Evolutionary conservation across 169 alveolate genomes (phyloP).

Genomic region (Babesia ovata): DNA sequence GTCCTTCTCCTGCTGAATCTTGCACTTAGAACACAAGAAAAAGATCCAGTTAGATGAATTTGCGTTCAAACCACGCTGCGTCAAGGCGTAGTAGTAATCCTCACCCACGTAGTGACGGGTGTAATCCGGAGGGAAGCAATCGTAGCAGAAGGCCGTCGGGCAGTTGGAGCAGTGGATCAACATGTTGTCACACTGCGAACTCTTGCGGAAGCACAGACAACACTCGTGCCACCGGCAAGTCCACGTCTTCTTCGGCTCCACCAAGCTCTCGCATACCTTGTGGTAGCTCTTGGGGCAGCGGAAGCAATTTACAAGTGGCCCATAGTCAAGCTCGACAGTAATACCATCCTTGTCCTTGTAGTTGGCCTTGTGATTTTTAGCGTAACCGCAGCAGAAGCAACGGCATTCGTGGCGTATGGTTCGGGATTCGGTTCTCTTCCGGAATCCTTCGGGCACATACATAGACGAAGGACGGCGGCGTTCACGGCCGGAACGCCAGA

Average conservation of each 20-base stretch:
- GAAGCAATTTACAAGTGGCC: conserved; percentile 83
- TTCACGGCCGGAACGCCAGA: conserved; percentile 82
- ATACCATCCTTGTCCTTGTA: conserved; percentile 76
- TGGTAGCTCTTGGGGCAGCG: conserved; percentile 91
- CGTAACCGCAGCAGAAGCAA: conserved; percentile 87
- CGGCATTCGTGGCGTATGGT: conserved; percentile 83
- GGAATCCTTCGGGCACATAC: conserved; percentile 79
- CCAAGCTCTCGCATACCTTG: conserved; percentile 82
- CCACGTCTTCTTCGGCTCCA: conserved; percentile 81
- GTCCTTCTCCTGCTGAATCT: conserved; percentile 87
- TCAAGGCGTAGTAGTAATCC: conserved; percentile 83
- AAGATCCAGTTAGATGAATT: conserved; percentile 85
- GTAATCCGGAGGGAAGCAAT: conserved; percentile 91
- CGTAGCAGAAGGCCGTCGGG: conserved; percentile 89
- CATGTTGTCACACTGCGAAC: conserved; percentile 88
- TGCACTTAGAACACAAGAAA: conserved; percentile 88
- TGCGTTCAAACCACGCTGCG: conserved; percentile 87
- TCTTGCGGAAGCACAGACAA: conserved; percentile 86
- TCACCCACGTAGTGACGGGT: conserved; percentile 83
- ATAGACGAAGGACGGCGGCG: conserved; percentile 71
- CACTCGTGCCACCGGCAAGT: conserved; percentile 92
- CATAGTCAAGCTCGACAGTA: conserved; percentile 77
- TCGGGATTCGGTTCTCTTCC: conserved; percentile 79
- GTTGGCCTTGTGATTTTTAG: conserved; percentile 72
- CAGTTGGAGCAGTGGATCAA: conserved; percentile 90